Evolutionary conservation across 2,329 filamentous ascomycete species (phyloP).

Genomic region (Pyrenophora tritici-repentis): DNA sequence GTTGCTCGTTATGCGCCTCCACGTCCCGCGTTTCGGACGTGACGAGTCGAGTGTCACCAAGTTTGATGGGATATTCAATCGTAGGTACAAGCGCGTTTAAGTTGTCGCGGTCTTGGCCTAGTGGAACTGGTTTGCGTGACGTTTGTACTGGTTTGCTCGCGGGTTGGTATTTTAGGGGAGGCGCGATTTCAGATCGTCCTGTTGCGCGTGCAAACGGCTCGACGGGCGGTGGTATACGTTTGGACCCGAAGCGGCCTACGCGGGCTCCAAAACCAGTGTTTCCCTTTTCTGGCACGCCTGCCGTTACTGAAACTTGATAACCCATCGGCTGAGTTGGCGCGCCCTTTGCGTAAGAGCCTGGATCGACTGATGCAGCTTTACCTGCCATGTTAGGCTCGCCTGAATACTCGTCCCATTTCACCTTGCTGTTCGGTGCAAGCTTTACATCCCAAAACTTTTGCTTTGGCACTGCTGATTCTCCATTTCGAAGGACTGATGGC

Average conservation of each 20-base stretch:
- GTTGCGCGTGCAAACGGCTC: constrained; percentile 73
- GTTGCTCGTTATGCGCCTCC: constrained; percentile 40
- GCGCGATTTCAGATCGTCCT: constrained; percentile 67
- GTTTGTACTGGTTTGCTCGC: constrained; percentile 62
- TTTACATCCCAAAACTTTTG: constrained; percentile 47
- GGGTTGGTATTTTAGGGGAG: constrained; percentile 66
- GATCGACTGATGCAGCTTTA: constrained; percentile 61
- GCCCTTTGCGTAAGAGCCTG: constrained; percentile 48
- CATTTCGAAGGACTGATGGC: constrained; percentile 26
- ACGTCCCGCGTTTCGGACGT: constrained; percentile 29
- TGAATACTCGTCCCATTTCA: constrained; percentile 68
- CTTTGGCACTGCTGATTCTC: constrained; percentile 22
- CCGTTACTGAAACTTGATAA: constrained; percentile 40
- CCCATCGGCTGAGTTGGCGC: constrained; percentile 31
- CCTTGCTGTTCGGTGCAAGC: constrained; percentile 42
- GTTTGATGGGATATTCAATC: constrained; percentile 22
- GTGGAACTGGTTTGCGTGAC: constrained; percentile 34
- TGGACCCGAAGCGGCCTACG: constrained; percentile 31
- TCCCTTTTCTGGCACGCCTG: constrained; percentile 30
- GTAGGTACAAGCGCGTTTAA: constrained; percentile 35
- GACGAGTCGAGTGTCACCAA: constrained; percentile 40
- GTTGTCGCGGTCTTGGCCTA: constrained; percentile 21
- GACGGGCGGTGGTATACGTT: constrained; percentile 35
- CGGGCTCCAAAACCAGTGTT: constrained; percentile 40
- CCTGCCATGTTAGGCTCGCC: constrained; percentile 64